Conservation (phyloP, 2,329 filamentous ascomycete species). For the Paecilomyces variotii region DNA sequence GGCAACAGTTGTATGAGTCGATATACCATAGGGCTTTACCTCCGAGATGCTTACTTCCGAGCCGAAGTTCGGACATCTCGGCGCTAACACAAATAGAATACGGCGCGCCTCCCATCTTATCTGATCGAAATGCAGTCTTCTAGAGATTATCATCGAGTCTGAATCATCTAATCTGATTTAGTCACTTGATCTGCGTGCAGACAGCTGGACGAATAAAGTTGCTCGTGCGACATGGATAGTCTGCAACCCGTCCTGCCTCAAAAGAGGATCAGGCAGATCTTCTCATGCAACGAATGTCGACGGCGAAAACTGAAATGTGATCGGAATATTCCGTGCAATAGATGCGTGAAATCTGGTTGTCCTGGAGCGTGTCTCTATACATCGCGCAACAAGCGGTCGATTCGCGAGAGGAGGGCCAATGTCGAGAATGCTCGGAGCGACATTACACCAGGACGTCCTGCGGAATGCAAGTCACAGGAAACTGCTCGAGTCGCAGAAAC, state of each 20-base stretch:
- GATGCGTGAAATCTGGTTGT: constrained; percentile 42
- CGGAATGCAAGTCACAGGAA: background rate
- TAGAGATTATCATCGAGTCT: background rate
- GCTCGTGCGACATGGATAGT: background rate
- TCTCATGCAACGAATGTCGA: constrained; percentile 61
- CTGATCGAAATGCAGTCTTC: background rate
- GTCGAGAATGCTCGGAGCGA: background rate
- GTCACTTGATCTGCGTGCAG: background rate
- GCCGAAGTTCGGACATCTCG: background rate
- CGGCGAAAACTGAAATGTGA: constrained; percentile 73
- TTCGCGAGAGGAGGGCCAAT: background rate
- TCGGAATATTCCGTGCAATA: constrained; percentile 62
- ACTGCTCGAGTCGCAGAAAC: background rate
- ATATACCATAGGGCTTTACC: background rate
- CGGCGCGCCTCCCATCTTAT: background rate
- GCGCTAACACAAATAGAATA: background rate
- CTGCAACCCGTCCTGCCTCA: background rate
- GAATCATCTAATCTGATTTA: background rate
- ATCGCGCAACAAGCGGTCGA: background rate
- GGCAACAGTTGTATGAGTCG: no score
- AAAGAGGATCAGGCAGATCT: constrained; percentile 54
- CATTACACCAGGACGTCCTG: background rate
- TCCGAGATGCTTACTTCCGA: background rate
- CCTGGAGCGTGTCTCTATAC: background rate
- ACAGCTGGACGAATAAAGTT: background rate